Conservation (phyloP, 1,284 basidiomycete species). For the Agroathelia rolfsii region DNA sequence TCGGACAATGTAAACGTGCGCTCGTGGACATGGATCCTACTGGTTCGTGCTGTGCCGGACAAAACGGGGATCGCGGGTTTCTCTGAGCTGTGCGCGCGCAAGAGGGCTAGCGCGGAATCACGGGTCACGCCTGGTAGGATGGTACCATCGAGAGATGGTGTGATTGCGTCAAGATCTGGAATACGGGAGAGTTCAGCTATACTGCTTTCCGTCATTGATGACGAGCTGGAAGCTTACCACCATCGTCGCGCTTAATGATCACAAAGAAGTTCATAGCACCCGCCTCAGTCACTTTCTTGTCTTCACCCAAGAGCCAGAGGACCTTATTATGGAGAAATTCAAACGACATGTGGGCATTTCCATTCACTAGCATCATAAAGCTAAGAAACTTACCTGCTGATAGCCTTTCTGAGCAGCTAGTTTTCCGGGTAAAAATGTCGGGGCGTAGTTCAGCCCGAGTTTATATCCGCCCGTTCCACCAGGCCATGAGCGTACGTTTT, state of each 20-base stretch:
- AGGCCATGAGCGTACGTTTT: constrained; percentile 75
- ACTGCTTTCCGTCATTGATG: too few relatives aligned
- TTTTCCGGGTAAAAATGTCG: constrained; percentile 55
- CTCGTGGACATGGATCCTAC: constrained; percentile 53
- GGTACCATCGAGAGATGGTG: constrained; percentile 68
- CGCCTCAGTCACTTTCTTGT: constrained; percentile 29
- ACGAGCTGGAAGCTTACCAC: too few relatives aligned
- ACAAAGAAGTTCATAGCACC: constrained; percentile 62
- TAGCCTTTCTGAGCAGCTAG: constrained; percentile 61
- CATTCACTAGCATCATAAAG: too few relatives aligned
- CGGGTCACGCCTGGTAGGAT: constrained; percentile 73
- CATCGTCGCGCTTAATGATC: constrained; percentile 37
- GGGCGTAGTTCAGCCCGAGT: constrained; percentile 63
- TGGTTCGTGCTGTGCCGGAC: constrained; percentile 22
- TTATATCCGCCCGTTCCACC: constrained; percentile 66
- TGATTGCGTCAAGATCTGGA: constrained; percentile 54
- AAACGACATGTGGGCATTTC: too few relatives aligned
- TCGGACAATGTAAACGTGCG: constrained; percentile 54
- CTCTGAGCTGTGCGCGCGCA: constrained; percentile 31
- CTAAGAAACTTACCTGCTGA: too few relatives aligned
- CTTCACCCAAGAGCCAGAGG: constrained; percentile 38
- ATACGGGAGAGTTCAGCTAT: too few relatives aligned
- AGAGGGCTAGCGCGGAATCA: constrained; percentile 56
- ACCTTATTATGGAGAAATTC: too few relatives aligned
- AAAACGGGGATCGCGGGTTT: constrained; percentile 29